These are phyloP conservation scores for Aureobasidium melanogenum DNA, from an alignment of 2,329 filamentous ascomycete species.

Conservation along the genomic window DNA sequence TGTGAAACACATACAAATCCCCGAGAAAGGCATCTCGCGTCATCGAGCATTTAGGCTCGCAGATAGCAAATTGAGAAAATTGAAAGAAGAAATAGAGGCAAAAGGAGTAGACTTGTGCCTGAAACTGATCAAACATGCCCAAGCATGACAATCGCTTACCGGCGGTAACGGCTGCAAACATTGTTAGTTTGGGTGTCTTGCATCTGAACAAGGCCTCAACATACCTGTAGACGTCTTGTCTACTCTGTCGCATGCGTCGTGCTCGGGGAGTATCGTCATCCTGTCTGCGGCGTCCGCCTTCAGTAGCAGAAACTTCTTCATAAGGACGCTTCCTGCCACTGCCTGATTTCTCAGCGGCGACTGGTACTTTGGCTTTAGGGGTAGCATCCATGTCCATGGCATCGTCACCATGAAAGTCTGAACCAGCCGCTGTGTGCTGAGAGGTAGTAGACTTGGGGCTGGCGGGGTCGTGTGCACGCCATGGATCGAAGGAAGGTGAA, in stretches of 20 bases:
- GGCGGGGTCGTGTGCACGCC: conserved; percentile 11
- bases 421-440: conserved; percentile 18
- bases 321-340: conserved; percentile 18
- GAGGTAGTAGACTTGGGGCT: conserved; percentile 16
- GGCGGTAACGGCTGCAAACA: conserved; percentile 13
- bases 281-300: conserved; percentile 14
- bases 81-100: neutral
- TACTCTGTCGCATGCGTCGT: conserved; percentile 7
- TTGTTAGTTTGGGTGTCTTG: neutral
- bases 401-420: conserved; percentile 18
- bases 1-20: neutral
- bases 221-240: conserved; percentile 17
- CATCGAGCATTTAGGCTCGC: neutral
- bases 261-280: conserved; percentile 13
- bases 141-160: conserved; percentile 1
- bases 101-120: neutral
- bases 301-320: conserved; percentile 15
- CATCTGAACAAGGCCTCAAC: neutral
- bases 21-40: too few relatives aligned
- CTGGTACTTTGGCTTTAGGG: conserved; percentile 13
- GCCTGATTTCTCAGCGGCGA: neutral
- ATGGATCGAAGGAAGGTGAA: conserved; percentile 16
- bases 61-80: neutral
- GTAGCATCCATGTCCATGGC: conserved; percentile 14
- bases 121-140: neutral